phyloP scores from a whole-genome alignment of 2,329 filamentous ascomycete genomes.

The Cercospora berteroae region DNA sequence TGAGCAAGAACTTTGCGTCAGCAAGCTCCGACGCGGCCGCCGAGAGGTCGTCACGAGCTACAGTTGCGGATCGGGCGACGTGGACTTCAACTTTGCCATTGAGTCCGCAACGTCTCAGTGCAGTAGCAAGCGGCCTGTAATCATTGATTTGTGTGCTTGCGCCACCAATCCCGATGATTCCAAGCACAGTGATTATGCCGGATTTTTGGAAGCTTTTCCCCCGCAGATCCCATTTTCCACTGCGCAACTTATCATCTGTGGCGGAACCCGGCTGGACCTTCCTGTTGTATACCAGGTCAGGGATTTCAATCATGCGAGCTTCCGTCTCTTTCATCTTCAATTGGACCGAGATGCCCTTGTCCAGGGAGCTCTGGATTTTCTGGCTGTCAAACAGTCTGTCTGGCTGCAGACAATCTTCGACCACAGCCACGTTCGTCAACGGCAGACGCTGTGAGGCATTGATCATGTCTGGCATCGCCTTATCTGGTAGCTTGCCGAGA shows the following conservation, averaged over 20 bases:
- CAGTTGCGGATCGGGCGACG: too few relatives aligned
- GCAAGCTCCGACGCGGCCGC: too few relatives aligned
- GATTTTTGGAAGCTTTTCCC: not conserved
- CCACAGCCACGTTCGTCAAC: not conserved
- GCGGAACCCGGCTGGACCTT: too few relatives aligned
- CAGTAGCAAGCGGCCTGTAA: too few relatives aligned
- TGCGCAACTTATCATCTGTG: too few relatives aligned
- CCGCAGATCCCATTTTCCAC: conserved; percentile 3
- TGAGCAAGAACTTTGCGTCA: too few relatives aligned
- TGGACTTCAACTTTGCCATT: too few relatives aligned
- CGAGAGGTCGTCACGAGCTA: too few relatives aligned
- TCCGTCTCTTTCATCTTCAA: not conserved
- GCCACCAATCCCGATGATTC: not conserved
- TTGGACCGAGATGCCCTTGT: not conserved
- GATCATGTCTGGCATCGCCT: conserved; percentile 8
- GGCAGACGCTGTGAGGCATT: not conserved
- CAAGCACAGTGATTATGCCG: not conserved
- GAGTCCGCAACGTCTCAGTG: too few relatives aligned
- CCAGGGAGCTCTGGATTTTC: not conserved
- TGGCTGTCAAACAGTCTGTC: not conserved
- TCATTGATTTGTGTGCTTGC: too few relatives aligned
- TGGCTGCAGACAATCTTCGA: not conserved
- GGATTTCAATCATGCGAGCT: not conserved
- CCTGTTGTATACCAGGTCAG: not conserved
- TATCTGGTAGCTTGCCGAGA: not conserved